Conservation (phyloP, 441 rosid species). For the Raphanus hybrid region DNA sequence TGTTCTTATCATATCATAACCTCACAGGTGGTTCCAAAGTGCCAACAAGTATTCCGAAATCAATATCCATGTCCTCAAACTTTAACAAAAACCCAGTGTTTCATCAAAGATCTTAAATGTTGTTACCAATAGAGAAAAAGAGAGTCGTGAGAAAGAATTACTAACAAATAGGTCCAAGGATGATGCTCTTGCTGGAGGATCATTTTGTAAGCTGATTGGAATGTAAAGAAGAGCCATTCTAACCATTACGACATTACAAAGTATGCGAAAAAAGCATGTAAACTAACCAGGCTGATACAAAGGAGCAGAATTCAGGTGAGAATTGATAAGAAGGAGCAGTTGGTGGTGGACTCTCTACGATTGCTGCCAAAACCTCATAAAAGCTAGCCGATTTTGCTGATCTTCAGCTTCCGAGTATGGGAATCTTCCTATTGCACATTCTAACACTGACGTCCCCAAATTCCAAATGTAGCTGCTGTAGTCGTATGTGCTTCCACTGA, state of each 20-base stretch:
- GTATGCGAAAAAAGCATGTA: not conserved
- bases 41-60: too few species aligned
- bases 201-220: slow-evolving; percentile 83
- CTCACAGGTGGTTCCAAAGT: too few species aligned
- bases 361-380: slow-evolving; percentile 90
- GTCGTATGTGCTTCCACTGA: slow-evolving; percentile 83
- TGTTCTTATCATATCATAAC: too few species aligned
- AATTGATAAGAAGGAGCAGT: slow-evolving; percentile 93
- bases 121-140: not conserved
- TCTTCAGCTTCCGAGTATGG: slow-evolving; percentile 91
- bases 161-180: slow-evolving; percentile 89
- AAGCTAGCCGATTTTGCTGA: slow-evolving; percentile 85
- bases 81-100: slow-evolving; percentile 16
- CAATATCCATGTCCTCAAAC: too few species aligned
- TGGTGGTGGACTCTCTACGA: slow-evolving; percentile 85
- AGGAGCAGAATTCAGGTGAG: slow-evolving; percentile 96
- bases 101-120: slow-evolving; percentile 24
- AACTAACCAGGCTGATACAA: slow-evolving; percentile 80
- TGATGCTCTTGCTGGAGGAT: slow-evolving; percentile 74
- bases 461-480: slow-evolving; percentile 97
- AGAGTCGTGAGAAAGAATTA: slow-evolving; percentile 18
- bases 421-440: slow-evolving; percentile 90
- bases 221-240: slow-evolving; percentile 10
- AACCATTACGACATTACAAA: not conserved
- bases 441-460: slow-evolving; percentile 89